A percentile compares a stretch with the other conserved stretches of the same genome.
These are phyloP conservation scores for Colletotrichum sp. DNA, from an alignment of 2,329 filamentous ascomycete genomes.

Conservation along the genomic window DNA sequence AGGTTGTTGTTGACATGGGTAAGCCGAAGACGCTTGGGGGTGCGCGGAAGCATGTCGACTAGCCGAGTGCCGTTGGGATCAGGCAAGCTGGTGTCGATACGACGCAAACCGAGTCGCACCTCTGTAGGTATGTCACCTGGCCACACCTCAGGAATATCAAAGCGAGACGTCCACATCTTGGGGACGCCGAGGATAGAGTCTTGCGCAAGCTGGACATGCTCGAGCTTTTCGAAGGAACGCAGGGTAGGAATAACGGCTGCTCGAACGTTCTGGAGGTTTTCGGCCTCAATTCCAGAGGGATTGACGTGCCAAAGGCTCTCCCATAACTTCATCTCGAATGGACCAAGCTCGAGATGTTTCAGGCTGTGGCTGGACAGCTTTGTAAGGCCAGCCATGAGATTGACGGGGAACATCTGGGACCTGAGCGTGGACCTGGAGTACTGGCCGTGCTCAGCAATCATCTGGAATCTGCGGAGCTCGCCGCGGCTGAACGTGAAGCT, in stretches of 20 bases:
- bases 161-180: not conserved
- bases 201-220: not conserved
- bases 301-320: accelerated
- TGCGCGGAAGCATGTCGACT: not conserved
- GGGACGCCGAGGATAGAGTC: not conserved
- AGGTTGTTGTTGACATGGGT: not conserved
- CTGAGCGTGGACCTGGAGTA: accelerated
- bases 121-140: not conserved
- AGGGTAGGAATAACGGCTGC: not conserved
- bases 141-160: accelerated
- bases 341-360: not conserved
- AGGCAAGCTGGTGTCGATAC: not conserved
- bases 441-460: accelerated
- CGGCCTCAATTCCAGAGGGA: accelerated
- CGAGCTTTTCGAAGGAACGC: not conserved
- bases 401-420: not conserved
- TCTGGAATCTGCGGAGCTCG: not conserved
- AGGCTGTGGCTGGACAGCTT: too few species aligned
- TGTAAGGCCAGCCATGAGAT: too few species aligned
- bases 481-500: not conserved
- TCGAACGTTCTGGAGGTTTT: not conserved
- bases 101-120: too few species aligned
- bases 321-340: not conserved
- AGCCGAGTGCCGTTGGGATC: not conserved
- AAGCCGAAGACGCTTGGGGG: not conserved